A percentile compares a stretch with the other conserved stretches of the same genome.
Conservation (phyloP, 2,329 filamentous ascomycete species). For the Sclerotinia borealis region DNA sequence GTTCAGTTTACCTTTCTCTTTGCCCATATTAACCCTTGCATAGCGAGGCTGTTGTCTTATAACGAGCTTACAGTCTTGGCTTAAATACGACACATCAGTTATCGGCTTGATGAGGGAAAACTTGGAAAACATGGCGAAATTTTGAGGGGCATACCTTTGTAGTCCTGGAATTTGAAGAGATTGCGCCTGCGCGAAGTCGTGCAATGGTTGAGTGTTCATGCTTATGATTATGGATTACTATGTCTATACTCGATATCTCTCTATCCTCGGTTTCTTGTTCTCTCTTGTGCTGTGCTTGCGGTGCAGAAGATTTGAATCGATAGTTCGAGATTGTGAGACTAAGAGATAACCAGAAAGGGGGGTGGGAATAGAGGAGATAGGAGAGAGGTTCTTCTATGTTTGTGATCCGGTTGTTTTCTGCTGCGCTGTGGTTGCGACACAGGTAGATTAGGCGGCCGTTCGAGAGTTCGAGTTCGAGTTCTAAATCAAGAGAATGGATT, state of each 20-base stretch:
- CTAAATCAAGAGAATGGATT: background rate
- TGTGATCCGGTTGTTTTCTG: background rate
- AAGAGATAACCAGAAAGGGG: background rate
- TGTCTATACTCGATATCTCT: constrained; percentile 8
- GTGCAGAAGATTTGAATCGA: background rate
- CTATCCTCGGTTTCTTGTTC: background rate
- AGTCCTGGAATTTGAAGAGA: constrained; percentile 22
- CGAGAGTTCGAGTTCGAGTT: background rate
- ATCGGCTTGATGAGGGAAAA: constrained; percentile 19
- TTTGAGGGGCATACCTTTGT: constrained; percentile 19
- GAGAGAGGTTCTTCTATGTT: background rate
- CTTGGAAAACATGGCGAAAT: background rate
- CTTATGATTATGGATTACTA: constrained; percentile 12
- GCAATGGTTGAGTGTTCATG: constrained; percentile 18
- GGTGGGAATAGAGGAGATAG: background rate
- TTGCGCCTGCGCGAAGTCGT: constrained; percentile 27
- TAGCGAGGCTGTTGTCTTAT: constrained; percentile 63
- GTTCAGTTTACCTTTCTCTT: constrained; percentile 60
- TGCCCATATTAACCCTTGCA: constrained; percentile 63
- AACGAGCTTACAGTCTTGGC: constrained; percentile 49
- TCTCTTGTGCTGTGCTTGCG: background rate
- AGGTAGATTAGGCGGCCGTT: background rate
- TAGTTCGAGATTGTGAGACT: background rate
- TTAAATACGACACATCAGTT: constrained; percentile 32
- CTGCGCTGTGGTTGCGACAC: background rate